Percentiles rank a stretch among this genome's conserved stretches.
Conservation (phyloP, 306 rosid genomes). For the Sindora glabra region DNA sequence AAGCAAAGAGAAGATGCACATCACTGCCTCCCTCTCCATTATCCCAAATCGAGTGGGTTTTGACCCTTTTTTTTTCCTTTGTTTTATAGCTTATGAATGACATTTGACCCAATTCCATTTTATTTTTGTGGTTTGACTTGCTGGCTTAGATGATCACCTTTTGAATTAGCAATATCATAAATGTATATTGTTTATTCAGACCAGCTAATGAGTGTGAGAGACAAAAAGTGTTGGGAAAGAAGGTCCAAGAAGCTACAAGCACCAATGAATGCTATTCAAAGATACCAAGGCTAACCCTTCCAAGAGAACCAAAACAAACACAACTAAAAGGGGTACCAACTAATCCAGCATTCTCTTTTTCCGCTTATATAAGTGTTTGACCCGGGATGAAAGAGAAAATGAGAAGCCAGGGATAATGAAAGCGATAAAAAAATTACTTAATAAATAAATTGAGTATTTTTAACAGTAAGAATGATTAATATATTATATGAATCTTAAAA, state of each 20-base stretch:
- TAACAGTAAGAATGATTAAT: too few species aligned
- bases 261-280: constrained; percentile 16
- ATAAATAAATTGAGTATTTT: too few species aligned
- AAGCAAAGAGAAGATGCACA: constrained; percentile 20
- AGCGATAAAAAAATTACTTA: too few species aligned
- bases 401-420: too few species aligned
- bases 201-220: constrained; percentile 6
- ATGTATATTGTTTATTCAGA: not conserved
- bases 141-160: constrained; percentile 7
- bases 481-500: too few species aligned
- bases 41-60: constrained; percentile 10
- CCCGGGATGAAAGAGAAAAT: too few species aligned
- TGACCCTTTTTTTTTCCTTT: constrained; percentile 9
- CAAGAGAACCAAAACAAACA: not conserved
- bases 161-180: not conserved
- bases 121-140: constrained; percentile 20
- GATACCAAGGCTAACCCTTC: not conserved
- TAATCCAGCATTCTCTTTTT: not conserved
- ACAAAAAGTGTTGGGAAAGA: constrained; percentile 7
- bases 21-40: not conserved
- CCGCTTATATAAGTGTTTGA: too few species aligned
- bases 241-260: constrained; percentile 26
- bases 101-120: constrained; percentile 33
- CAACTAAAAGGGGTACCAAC: not conserved
- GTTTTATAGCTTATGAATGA: not conserved